Percentiles rank a stretch among this genome's conserved stretches.
Evolutionary conservation across 2,329 filamentous ascomycete genomes (phyloP).

Genomic region (Trichophyton rubrum): DNA sequence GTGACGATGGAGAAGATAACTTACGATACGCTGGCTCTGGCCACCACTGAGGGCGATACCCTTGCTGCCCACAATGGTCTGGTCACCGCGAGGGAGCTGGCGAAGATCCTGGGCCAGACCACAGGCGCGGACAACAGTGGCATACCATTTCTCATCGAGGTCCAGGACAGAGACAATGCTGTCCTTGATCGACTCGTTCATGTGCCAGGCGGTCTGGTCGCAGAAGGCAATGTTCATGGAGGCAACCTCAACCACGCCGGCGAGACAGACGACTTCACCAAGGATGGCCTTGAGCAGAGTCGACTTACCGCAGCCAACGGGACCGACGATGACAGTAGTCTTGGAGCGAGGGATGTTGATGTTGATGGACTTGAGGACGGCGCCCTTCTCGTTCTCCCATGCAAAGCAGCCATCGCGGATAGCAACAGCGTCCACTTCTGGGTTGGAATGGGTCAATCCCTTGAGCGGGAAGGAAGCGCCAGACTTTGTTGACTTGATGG

Average conservation of each 20-base stretch:
- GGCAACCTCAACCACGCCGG: conserved; percentile 24
- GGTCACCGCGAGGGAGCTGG: conserved; percentile 30
- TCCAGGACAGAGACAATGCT: conserved; percentile 29
- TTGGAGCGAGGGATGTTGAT: conserved; percentile 31
- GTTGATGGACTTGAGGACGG: conserved; percentile 31
- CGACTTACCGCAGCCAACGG: conserved; percentile 43
- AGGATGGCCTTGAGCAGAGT: conserved; percentile 37
- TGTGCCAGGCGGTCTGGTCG: conserved; percentile 31
- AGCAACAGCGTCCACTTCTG: conserved; percentile 22
- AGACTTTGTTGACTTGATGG: conserved; percentile 6
- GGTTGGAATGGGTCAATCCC: conserved; percentile 7
- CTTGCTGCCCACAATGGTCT: conserved; percentile 40
- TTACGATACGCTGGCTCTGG: conserved; percentile 40
- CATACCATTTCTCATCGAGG: conserved; percentile 29
- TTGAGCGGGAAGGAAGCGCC: conserved; percentile 11
- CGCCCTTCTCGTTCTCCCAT: conserved; percentile 34
- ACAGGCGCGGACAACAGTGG: conserved; percentile 26
- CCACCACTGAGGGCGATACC: conserved; percentile 42
- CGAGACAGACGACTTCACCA: conserved; percentile 29
- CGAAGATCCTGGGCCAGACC: conserved; percentile 29
- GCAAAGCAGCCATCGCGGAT: conserved; percentile 37
- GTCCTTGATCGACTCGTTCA: conserved; percentile 31
- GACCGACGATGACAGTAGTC: conserved; percentile 39
- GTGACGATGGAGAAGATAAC: conserved; percentile 8
- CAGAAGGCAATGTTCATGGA: conserved; percentile 29